Base-by-base conservation (phyloP, 345 rosid genomes). In the Eucalyptus erythrocorys region DNA sequence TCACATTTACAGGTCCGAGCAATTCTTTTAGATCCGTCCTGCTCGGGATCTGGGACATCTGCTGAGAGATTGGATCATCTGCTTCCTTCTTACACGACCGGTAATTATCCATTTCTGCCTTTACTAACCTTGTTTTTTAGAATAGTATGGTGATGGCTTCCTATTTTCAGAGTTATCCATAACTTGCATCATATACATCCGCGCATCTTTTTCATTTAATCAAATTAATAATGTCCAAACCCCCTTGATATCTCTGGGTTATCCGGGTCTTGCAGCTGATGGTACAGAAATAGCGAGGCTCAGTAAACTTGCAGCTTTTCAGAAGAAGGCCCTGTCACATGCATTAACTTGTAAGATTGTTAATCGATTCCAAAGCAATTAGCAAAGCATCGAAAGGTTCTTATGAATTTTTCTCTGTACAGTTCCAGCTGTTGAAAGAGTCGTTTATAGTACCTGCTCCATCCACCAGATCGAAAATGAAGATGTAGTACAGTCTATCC, bases 381-480 rank as follows among this genome's bases (percentile, higher is more conserved):
- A 40, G 30, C 42, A 76, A 76, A 6, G 47, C 84, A 10, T 21
- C 22, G 82, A 26, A 76, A 76, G 47, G 9, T 0, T 27, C 13
- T 76, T 0, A 76, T 40, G 47, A 40, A 10, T 76, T 85, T 85
- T 85, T 19, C 59, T 85, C 87, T 85, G 87, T 88, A 85, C 94
- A 95, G 97, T 95, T 90, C 97, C 96, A 37, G 92, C 92, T 47
- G 93, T 93, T 34, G 94, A 94, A 88, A 95, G 91, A 92, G 89
- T 97, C 85, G 99, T 95, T 30, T 97, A 97, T 93, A 96, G 98
- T 92, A 96, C 99, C 15, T 97, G 99, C 92, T 97, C 99, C 85
- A 90, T 97, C 88, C 93, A 95, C 92, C 99, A 95, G 91, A 92
- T 91, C 43, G 99, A 97, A 90, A 96, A 96, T 48, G 99, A 97